These are phyloP conservation scores for Tillandsia leiboldiana DNA, from an alignment of 176 grass and related monocot genomes.

Conservation along the genomic window DNA sequence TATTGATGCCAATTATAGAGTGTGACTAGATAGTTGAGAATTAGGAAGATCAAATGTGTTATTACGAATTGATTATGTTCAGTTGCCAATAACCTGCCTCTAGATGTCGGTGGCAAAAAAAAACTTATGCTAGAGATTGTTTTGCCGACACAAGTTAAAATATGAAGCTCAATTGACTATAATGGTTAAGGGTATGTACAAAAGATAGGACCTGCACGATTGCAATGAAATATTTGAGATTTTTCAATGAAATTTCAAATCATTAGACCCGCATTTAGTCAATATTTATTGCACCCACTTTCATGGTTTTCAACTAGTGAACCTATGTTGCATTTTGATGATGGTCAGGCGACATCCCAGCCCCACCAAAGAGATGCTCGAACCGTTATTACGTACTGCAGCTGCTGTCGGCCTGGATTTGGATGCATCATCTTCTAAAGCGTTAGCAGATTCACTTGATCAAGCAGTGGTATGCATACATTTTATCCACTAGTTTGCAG, in stretches of 20 bases:
- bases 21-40: no score
- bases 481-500: background rate
- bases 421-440: slow-evolving; percentile 89
- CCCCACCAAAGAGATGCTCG: slow-evolving; percentile 95
- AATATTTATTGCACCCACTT: background rate
- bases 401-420: slow-evolving; percentile 74
- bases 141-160: no score
- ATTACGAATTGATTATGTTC: no score
- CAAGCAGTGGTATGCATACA: slow-evolving; percentile 51
- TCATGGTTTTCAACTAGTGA: slow-evolving; percentile 12
- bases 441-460: slow-evolving; percentile 96
- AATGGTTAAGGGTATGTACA: no score
- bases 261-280: background rate
- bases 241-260: background rate
- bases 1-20: no score
- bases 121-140: no score
- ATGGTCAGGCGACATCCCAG: slow-evolving; percentile 71
- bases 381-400: slow-evolving; percentile 84
- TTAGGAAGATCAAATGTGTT: no score
- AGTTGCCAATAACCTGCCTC: no score
- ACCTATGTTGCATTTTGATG: slow-evolving; percentile 19
- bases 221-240: background rate
- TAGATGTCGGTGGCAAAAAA: no score
- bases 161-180: no score
- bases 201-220: no score